Percentiles rank a stretch among this genome's conserved stretches.
These are phyloP conservation scores for Penicillium cinerascens DNA, from an alignment of 495 filamentous ascomycete species.

Conservation along the genomic window DNA sequence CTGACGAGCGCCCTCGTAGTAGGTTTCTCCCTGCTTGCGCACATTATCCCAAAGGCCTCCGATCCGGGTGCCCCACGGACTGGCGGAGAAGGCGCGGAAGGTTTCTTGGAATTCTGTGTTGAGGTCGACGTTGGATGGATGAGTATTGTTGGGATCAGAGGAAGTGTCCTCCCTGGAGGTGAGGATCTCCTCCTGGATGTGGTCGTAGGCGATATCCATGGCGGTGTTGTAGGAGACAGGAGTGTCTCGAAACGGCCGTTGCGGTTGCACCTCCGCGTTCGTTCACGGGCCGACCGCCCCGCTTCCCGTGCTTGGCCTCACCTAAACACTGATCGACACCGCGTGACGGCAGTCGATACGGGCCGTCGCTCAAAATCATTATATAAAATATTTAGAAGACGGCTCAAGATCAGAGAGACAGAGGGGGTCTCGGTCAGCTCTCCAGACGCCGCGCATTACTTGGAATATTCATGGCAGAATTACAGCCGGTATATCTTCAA, in stretches of 20 bases:
- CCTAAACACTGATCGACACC: background rate
- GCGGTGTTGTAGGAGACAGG: conserved; percentile 6
- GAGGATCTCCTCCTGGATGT: conserved; percentile 82
- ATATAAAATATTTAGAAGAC: too few relatives aligned
- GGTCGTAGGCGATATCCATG: conserved; percentile 98
- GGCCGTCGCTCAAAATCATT: background rate
- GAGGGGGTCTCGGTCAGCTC: too few relatives aligned
- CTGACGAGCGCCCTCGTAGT: conserved; percentile 79
- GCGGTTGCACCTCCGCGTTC: conserved; percentile 28
- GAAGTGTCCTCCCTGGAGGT: conserved; percentile 49
- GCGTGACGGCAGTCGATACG: background rate
- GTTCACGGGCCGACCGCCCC: conserved; percentile 29
- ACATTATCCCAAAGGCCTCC: conserved; percentile 87
- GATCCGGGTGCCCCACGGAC: conserved; percentile 84
- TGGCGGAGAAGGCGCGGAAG: conserved; percentile 81
- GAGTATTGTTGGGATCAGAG: conserved; percentile 16
- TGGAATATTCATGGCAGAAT: too few relatives aligned
- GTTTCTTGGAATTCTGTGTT: conserved; percentile 92
- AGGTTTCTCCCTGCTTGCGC: conserved; percentile 83
- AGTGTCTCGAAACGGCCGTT: conserved; percentile 12
- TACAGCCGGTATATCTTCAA: too few relatives aligned
- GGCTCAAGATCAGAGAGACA: too few relatives aligned
- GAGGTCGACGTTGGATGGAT: conserved; percentile 55
- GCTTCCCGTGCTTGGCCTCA: conserved; percentile 5
- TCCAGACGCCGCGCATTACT: too few relatives aligned